Base-by-base conservation (phyloP, 345 rosid species). In the Conringia planisiliqua region DNA sequence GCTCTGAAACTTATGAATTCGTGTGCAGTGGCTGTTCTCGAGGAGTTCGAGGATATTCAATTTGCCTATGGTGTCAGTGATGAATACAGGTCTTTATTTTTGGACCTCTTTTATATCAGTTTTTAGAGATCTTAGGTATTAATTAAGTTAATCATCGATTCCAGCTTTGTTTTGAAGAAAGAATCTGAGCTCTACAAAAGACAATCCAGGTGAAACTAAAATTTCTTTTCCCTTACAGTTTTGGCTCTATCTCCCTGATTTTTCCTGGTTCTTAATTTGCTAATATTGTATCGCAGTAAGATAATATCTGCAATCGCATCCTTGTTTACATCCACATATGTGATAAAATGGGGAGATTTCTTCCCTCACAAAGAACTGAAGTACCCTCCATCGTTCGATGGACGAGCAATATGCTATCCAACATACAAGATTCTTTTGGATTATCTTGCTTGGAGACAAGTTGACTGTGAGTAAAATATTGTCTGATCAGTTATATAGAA, bases 381-480 rank as follows among this genome's bases (percentile, higher is more conserved):
- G 73, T 91, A 83, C 73, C 80, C 87, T 69, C 94, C 98, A 47
- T 82, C 86, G 59, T 91, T 94, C 68, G 98, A 94, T 82, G 97
- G 96, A 71, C 89, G 97, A 46, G 90, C 91, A 11, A 83, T 94
- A 51, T 91, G 96, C 80, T 91, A 93, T 67, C 98, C 97, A 29
- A 85, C 96, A 52, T 57, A 78, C 46, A 81, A 90, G 65, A 88
- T 89, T 79, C 87, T 94, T 75, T 82, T 66, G 75, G 94, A 94
- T 83, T 94, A 94, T 84, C 79, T 91, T 47, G 83, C 97, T 8
- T 91, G 98, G 98, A 86, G 98, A 80, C 97, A 94, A 86, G 97
- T 91, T 68, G 98, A 94, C 78, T 94, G 98, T 94, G 74, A 91
- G 98, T 85, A 24, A 24, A 58, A 24, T 40, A 20, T n/a, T 67